A percentile compares a stretch with the other conserved stretches of the same genome.
Evolutionary conservation across 177 flowering plant genomes (phyloP).

Genomic region (Vitis hybrid): DNA sequence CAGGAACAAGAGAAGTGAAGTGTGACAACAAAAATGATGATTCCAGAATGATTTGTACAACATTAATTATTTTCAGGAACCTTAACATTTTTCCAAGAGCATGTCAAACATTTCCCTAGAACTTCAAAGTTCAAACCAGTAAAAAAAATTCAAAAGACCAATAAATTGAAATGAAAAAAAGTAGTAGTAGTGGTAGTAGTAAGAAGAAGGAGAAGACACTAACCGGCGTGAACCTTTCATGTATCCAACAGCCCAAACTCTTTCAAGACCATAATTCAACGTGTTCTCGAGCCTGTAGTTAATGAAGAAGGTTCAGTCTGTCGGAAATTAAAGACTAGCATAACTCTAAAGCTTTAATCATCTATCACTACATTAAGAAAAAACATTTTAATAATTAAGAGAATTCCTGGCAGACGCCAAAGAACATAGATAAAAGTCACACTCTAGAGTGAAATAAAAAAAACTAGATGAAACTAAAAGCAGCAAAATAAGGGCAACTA

Average conservation of each 20-base stretch:
- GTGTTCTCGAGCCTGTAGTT: slow-evolving; percentile 87
- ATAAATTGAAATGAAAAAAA: not conserved
- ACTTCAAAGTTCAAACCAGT: not conserved
- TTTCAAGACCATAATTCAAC: slow-evolving; percentile 92
- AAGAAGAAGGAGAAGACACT: slow-evolving; percentile 8
- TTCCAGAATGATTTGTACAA: not conserved
- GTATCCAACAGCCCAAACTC: slow-evolving; percentile 96
- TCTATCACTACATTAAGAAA: not conserved
- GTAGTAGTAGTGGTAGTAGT: not conserved
- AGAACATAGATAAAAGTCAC: not conserved
- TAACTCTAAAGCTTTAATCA: not conserved
- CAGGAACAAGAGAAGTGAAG: not conserved
- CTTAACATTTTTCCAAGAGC: not conserved
- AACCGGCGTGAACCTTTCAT: slow-evolving; percentile 84
- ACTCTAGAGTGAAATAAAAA: not conserved
- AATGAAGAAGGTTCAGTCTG: slow-evolving; percentile 5
- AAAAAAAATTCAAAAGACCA: not conserved
- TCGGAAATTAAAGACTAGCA: not conserved
- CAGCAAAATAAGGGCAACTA: not conserved
- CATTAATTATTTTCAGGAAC: not conserved
- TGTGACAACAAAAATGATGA: not conserved
- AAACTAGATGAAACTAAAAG: not conserved
- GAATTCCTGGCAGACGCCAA: not conserved
- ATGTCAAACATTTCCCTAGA: not conserved
- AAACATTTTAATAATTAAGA: not conserved